Evolutionary conservation across 2,329 filamentous ascomycete genomes (phyloP).

Genomic region (Kalaharituber pfeilii): DNA sequence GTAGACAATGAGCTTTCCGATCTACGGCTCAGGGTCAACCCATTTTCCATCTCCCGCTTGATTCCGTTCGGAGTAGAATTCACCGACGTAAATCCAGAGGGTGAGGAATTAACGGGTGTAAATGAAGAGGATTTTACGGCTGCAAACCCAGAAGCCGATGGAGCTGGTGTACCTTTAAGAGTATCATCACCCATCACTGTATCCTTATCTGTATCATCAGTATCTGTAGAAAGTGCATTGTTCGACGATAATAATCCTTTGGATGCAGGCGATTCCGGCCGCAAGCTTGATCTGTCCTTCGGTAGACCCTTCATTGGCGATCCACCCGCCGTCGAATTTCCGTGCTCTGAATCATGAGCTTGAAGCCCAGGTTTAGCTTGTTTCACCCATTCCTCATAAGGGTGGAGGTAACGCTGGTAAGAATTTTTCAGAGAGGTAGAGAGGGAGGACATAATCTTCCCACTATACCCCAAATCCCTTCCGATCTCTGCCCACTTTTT

Average conservation of each 20-base stretch:
- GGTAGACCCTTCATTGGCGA: slow-evolving; percentile 51
- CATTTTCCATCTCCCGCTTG: slow-evolving; percentile 38
- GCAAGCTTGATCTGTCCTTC: slow-evolving; percentile 24
- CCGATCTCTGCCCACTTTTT: slow-evolving; percentile 99
- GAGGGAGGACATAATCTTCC: slow-evolving; percentile 98
- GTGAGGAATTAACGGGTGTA: slow-evolving; percentile 38
- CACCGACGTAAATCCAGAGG: slow-evolving; percentile 44
- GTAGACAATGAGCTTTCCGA: slow-evolving; percentile 47
- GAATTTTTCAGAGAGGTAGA: slow-evolving; percentile 98
- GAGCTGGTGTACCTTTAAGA: slow-evolving; percentile 30
- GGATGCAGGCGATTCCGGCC: slow-evolving; percentile 30
- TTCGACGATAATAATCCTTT: slow-evolving; percentile 27
- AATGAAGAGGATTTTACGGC: slow-evolving; percentile 33
- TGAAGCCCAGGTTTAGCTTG: slow-evolving; percentile 91
- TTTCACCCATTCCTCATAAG: slow-evolving; percentile 86
- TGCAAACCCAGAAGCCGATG: slow-evolving; percentile 25
- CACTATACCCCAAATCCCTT: slow-evolving; percentile 87
- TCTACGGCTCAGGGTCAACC: slow-evolving; percentile 43
- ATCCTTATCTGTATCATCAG: slow-evolving; percentile 20
- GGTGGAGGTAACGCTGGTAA: slow-evolving; percentile 89
- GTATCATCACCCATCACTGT: slow-evolving; percentile 27
- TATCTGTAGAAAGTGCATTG: slow-evolving; percentile 22
- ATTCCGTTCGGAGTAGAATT: slow-evolving; percentile 38
- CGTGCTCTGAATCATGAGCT: slow-evolving; percentile 89
- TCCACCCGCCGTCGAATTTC: slow-evolving; percentile 59